Evolutionary conservation across 1,139 yeast genomes (phyloP), one percentile per base, ranked within the genome.

Genomic region (Zygoascus sp.): DNA sequence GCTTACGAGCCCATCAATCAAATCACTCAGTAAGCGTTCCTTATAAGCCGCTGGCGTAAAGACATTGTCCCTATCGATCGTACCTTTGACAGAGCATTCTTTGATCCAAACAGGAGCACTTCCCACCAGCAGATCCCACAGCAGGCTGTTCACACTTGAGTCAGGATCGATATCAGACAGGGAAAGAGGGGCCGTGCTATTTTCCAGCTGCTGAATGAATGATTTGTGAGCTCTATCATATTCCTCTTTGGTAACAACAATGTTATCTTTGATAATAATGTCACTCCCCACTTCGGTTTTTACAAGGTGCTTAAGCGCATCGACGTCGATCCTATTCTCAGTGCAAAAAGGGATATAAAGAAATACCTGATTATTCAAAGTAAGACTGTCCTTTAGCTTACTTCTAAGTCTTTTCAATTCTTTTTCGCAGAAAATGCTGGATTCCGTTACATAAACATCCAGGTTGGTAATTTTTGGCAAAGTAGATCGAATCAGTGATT

Each of bases 21-120:
- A 35, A 5, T 36, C 27, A 2, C 28, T 10, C 22, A 42, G 44
- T 27, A 37, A 43, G n/a, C 27, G 36, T 16, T 42, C 41, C n/a
- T 43, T 41, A 28, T 44, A 51, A 2, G 44, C 28, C 2, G 42
- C 36, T 1, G 58, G 58, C 7, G 48, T 46, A 15, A 53, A 55
- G 11, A 48, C 25, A 10, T 45, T 45, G 19, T 46, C 42, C 6
- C 45, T 32, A 32, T 53, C 53, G 25, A 55, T 23, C 4, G 46
- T 38, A 1, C 58, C 58, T 11, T 40, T 23, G 15, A 52, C 20
- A 10, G 32, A 16, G 2, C 25, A 15, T 15, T 38, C 34, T 17
- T 40, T 46, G n/a, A 46, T 30, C 43, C 49, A 42, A 15, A 40
- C 32, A 7, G 35, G 28, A 5, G 39, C 40, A 11, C 45, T 36